These are phyloP conservation scores for Arthrobotrys pseudoclavata DNA, from an alignment of 2,329 filamentous ascomycete species.

Conservation along the genomic window DNA sequence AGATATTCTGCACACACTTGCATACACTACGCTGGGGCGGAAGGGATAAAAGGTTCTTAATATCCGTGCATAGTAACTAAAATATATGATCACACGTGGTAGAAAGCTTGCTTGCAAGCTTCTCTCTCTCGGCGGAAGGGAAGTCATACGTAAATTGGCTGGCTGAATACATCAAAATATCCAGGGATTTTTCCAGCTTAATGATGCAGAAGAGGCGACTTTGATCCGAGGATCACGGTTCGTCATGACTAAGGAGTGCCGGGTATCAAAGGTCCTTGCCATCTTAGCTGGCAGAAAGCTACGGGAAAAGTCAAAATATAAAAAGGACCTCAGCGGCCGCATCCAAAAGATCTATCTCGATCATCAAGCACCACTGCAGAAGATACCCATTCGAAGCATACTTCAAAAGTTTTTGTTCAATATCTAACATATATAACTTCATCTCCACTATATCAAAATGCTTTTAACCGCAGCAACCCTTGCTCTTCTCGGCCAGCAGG, in stretches of 20 bases:
- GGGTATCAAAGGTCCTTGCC: slow-evolving; percentile 19
- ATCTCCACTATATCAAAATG: slow-evolving; percentile 37
- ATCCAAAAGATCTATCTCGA: background rate
- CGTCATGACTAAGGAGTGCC: slow-evolving; percentile 24
- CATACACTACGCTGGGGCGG: slow-evolving; percentile 32
- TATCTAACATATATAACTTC: slow-evolving; percentile 2
- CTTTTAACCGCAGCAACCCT: slow-evolving; percentile 56
- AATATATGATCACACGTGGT: slow-evolving; percentile 41
- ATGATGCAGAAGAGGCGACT: slow-evolving; percentile 29
- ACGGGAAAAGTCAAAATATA: slow-evolving; percentile 12
- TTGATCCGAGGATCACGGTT: slow-evolving; percentile 36
- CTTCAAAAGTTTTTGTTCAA: slow-evolving; percentile 1
- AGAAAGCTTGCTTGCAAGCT: slow-evolving; percentile 33
- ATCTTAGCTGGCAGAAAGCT: background rate
- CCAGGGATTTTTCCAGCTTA: slow-evolving; percentile 53
- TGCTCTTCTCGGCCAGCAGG: slow-evolving; percentile 55
- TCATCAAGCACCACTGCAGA: slow-evolving; percentile 4
- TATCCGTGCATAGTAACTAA: slow-evolving; percentile 29
- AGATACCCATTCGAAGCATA: slow-evolving; percentile 18
- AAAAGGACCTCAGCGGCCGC: slow-evolving; percentile 18
- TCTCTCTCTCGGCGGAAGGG: slow-evolving; percentile 52
- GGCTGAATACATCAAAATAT: slow-evolving; percentile 47
- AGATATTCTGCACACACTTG: slow-evolving; percentile 42
- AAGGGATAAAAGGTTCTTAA: slow-evolving; percentile 53
- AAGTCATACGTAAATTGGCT: slow-evolving; percentile 48